Evolutionary conservation across 2,329 filamentous ascomycete genomes (phyloP).

Genomic region (Amauroascus verrucosus): DNA sequence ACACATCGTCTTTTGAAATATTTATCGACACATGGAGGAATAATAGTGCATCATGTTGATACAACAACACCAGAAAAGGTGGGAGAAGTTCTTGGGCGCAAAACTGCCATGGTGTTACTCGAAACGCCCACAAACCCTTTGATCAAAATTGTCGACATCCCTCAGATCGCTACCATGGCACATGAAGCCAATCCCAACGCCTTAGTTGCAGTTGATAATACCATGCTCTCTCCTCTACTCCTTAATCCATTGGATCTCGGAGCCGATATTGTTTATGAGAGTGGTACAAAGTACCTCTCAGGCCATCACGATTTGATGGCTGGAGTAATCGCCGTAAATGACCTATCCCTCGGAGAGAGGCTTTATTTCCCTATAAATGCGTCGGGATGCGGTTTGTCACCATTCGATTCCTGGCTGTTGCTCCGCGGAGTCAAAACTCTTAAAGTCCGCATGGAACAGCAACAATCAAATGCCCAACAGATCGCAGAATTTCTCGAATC

Average conservation of each 20-base stretch:
- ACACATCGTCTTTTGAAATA: constrained; percentile 91
- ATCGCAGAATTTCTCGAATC: constrained; percentile 88
- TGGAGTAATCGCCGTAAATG: constrained; percentile 86
- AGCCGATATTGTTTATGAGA: constrained; percentile 94
- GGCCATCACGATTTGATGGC: constrained; percentile 99
- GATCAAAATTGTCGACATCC: constrained; percentile 94
- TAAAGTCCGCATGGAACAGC: constrained; percentile 96
- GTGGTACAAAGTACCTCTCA: constrained; percentile 93
- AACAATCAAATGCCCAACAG: constrained; percentile 80
- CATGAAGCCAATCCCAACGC: constrained; percentile 70
- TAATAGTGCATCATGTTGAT: constrained; percentile 91
- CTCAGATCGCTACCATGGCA: constrained; percentile 61
- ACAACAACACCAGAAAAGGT: constrained; percentile 71
- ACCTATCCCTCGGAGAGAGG: constrained; percentile 68
- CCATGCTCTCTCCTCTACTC: constrained; percentile 93
- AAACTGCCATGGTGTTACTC: constrained; percentile 89
- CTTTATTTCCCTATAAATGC: constrained; percentile 97
- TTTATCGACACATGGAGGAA: constrained; percentile 76
- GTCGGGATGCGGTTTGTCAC: constrained; percentile 84
- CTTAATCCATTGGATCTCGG: constrained; percentile 89
- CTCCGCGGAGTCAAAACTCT: constrained; percentile 94
- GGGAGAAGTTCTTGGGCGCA: constrained; percentile 55
- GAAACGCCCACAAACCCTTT: constrained; percentile 96
- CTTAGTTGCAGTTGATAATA: constrained; percentile 91
- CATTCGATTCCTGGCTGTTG: constrained; percentile 91